Conservation (phyloP, 78 protist genomes). For the Dictyostelium firmibasis region DNA sequence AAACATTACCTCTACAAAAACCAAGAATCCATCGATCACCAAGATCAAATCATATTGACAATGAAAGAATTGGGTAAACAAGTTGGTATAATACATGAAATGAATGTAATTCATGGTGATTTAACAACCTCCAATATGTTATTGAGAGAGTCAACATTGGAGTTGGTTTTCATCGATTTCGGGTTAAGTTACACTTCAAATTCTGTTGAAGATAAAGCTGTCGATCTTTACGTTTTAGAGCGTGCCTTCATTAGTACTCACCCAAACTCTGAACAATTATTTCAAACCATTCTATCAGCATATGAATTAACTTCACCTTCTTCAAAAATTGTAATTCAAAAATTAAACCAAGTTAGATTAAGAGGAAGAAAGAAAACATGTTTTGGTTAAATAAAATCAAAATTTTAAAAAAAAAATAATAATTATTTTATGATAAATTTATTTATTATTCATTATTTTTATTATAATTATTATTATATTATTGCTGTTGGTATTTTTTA, state of each 20-base stretch:
- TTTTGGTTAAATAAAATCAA: conserved; percentile 79
- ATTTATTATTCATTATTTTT: neutral
- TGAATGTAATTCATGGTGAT: conserved; percentile 91
- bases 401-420: neutral
- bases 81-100: conserved; percentile 82
- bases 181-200: conserved; percentile 81
- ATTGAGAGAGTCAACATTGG: neutral
- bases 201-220: conserved; percentile 93
- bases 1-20: conserved; percentile 22
- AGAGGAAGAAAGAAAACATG: conserved; percentile 87
- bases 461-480: neutral
- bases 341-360: conserved; percentile 77
- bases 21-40: neutral
- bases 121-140: conserved; percentile 93
- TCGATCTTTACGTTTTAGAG: conserved; percentile 95
- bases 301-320: conserved; percentile 28
- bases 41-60: neutral
- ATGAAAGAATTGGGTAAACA: conserved; percentile 75
- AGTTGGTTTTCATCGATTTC: conserved; percentile 90
- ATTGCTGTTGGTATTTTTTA: too few relatives aligned
- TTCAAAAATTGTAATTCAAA: conserved; percentile 18
- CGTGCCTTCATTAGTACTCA: conserved; percentile 92
- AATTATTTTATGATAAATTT: neutral
- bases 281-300: neutral
- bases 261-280: conserved; percentile 84